phyloP scores from a whole-genome alignment of 2,329 filamentous ascomycete species.

The Alternaria tenuissima region DNA sequence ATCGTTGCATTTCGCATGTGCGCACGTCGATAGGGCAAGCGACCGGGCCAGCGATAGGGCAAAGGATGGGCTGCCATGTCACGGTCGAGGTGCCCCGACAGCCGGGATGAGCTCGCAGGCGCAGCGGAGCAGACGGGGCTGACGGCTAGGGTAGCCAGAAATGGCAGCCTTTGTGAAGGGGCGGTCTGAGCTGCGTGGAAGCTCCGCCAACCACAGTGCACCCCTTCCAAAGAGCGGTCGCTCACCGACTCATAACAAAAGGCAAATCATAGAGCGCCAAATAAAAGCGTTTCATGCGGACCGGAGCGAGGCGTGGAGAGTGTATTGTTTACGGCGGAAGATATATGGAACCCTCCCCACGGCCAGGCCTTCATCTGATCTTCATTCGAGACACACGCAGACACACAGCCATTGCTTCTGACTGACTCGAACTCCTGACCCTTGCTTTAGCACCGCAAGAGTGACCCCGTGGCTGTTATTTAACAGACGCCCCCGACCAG shows the following conservation, averaged over 20 bases:
- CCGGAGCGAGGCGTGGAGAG: constrained; percentile 34
- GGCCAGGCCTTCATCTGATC: constrained; percentile 41
- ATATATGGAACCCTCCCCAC: constrained; percentile 47
- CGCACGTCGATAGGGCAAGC: constrained; percentile 8
- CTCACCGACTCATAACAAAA: constrained; percentile 39
- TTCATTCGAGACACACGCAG: constrained; percentile 40
- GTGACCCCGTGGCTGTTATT: constrained; percentile 16
- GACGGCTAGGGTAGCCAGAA: constrained; percentile 30
- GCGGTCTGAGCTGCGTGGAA: constrained; percentile 18
- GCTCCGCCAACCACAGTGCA: constrained; percentile 30
- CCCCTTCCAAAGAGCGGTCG: constrained; percentile 39
- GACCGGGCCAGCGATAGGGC: constrained; percentile 31
- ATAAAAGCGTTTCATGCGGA: constrained; percentile 37
- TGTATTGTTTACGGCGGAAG: constrained; percentile 29
- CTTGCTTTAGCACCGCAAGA: background rate
- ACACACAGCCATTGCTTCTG: constrained; percentile 41
- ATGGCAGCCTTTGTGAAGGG: constrained; percentile 30
- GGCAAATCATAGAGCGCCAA: constrained; percentile 41
- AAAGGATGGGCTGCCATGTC: constrained; percentile 18
- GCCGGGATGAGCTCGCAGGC: constrained; percentile 35
- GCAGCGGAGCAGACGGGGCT: constrained; percentile 32
- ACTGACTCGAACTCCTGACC: constrained; percentile 49
- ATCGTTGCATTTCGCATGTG: constrained; percentile 29
- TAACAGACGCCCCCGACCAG: constrained; percentile 16
- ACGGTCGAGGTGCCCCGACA: constrained; percentile 36